phyloP scores from a whole-genome alignment of 495 filamentous ascomycete species.

The Oleoguttula mirabilis region DNA sequence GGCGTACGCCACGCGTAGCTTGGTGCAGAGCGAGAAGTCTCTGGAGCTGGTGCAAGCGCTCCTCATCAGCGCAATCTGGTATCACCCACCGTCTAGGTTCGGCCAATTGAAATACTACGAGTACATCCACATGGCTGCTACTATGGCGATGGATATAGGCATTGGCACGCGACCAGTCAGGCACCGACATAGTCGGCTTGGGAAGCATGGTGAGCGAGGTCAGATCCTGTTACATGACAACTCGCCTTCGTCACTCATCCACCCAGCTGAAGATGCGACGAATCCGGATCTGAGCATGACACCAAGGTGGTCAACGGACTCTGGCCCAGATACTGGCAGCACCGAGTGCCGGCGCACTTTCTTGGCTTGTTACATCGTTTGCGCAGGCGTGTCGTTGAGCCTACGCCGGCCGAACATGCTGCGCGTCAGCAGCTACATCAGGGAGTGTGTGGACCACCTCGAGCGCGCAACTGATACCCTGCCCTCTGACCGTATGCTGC shows the following conservation, averaged over 20 bases:
- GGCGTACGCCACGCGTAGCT: constrained; percentile 37
- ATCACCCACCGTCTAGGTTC: constrained; percentile 37
- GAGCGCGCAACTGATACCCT: constrained; percentile 29
- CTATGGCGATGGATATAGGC: constrained; percentile 44
- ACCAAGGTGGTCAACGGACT: constrained; percentile 1
- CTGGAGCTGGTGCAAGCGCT: constrained; percentile 42
- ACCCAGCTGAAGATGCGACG: constrained; percentile 12
- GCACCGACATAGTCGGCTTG: not conserved
- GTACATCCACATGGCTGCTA: constrained; percentile 43
- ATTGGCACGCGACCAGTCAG: constrained; percentile 19
- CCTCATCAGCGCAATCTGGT: constrained; percentile 38
- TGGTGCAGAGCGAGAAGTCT: constrained; percentile 42
- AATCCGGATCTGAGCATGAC: constrained; percentile 23
- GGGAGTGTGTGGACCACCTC: constrained; percentile 36
- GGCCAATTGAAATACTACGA: constrained; percentile 42
- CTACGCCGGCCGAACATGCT: constrained; percentile 41
- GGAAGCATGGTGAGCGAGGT: not conserved
- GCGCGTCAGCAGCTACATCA: constrained; percentile 38
- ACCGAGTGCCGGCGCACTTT: constrained; percentile 35
- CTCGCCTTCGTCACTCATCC: too few relatives aligned
- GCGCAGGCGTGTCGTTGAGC: constrained; percentile 40
- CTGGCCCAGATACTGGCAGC: constrained; percentile 19
- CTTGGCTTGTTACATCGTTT: constrained; percentile 38
- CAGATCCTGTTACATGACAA: not conserved
- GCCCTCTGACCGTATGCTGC: constrained; percentile 31